Conservation (phyloP, 495 filamentous ascomycete genomes). For the Daldinia bambusicola region DNA sequence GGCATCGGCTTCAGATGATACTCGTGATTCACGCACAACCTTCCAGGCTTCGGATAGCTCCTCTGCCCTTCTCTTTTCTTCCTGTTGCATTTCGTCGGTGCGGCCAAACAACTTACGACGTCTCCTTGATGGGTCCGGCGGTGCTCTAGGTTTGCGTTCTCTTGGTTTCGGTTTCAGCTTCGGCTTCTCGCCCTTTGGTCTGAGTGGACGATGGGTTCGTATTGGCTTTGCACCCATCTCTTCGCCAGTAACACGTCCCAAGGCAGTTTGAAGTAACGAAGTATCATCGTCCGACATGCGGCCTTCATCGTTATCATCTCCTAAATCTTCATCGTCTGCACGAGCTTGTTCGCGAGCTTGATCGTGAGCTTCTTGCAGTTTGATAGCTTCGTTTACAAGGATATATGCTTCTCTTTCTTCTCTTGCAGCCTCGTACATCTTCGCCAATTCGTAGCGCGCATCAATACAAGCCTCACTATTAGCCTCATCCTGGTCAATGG, state of each 20-base stretch:
- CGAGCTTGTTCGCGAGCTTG: conserved; percentile 53
- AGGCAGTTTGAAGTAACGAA: conserved; percentile 12
- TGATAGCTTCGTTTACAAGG: conserved; percentile 76
- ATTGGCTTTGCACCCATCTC: conserved; percentile 16
- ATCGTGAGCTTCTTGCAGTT: conserved; percentile 60
- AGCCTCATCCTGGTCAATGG: conserved; percentile 73
- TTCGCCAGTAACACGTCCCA: not conserved
- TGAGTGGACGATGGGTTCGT: conserved; percentile 25
- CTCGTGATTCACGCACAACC: conserved; percentile 34
- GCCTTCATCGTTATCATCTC: conserved; percentile 44
- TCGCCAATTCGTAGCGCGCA: conserved; percentile 75
- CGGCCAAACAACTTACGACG: conserved; percentile 45
- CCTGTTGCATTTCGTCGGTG: conserved; percentile 43
- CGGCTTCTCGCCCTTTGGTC: conserved; percentile 31
- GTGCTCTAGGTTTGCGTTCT: conserved; percentile 23
- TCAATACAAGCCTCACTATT: conserved; percentile 69
- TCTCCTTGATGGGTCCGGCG: conserved; percentile 17
- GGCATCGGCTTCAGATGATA: conserved; percentile 5
- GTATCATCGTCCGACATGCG: conserved; percentile 25
- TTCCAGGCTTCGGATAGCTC: conserved; percentile 42
- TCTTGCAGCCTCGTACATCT: conserved; percentile 77
- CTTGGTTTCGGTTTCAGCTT: conserved; percentile 11
- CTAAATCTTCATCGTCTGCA: conserved; percentile 51
- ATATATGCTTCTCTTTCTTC: conserved; percentile 77
- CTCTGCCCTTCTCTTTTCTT: conserved; percentile 41